These are phyloP conservation scores for Oxytropis ochrocephala DNA, from an alignment of 306 rosid species.

Conservation along the genomic window DNA sequence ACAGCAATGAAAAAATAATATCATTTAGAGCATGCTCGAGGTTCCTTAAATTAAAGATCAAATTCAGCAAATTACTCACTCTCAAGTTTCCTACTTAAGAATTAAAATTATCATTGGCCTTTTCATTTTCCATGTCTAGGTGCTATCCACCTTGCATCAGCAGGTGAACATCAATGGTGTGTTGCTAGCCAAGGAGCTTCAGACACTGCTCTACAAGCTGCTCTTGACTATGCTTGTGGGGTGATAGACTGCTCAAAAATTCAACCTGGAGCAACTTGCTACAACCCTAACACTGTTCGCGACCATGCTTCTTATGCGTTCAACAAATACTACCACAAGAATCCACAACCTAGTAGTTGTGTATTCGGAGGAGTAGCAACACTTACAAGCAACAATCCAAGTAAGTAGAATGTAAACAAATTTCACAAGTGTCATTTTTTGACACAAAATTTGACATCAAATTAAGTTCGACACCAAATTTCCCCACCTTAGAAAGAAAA, in stretches of 20 bases:
- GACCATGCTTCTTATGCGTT: constrained; percentile 95
- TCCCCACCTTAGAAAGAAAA: too few relatives aligned
- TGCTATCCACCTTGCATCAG: constrained; percentile 33
- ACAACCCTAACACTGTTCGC: constrained; percentile 57
- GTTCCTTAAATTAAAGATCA: too few relatives aligned
- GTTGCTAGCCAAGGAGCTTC: constrained; percentile 61
- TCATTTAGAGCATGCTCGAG: too few relatives aligned
- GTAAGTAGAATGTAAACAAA: constrained; percentile 38
- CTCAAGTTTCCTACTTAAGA: background rate
- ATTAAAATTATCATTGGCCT: constrained; percentile 3
- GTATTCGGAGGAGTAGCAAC: constrained; percentile 79
- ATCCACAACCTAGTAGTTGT: constrained; percentile 80
- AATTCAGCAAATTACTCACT: too few relatives aligned
- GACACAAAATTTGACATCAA: too few relatives aligned
- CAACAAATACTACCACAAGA: constrained; percentile 75
- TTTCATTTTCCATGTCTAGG: constrained; percentile 51
- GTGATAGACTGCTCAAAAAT: constrained; percentile 70
- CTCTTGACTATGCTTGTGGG: constrained; percentile 94
- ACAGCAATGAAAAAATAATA: too few relatives aligned
- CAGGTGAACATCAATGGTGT: constrained; percentile 80
- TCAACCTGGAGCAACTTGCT: constrained; percentile 67
- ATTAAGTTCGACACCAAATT: too few relatives aligned
- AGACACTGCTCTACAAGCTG: constrained; percentile 69
- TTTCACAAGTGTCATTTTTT: too few relatives aligned
- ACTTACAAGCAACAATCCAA: constrained; percentile 63